Percentiles rank a stretch among this genome's conserved stretches.
phyloP scores from a whole-genome alignment of 306 rosid species.

The Begonia peltatifolia region DNA sequence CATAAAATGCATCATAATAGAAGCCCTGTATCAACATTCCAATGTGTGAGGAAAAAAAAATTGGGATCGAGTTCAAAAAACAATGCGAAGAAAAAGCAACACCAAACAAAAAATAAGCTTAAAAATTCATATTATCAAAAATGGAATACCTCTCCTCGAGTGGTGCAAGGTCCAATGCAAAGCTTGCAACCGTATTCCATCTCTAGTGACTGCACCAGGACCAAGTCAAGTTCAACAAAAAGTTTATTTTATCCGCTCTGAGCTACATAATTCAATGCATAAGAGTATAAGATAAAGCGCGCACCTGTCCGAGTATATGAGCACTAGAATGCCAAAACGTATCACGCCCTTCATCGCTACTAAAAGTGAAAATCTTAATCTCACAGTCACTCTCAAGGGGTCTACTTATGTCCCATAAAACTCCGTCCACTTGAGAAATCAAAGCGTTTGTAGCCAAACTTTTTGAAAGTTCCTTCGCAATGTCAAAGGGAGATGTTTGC shows the following conservation, averaged over 20 bases:
- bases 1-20: conserved; percentile 85
- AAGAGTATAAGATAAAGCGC: not conserved
- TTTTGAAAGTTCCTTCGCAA: conserved; percentile 73
- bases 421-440: conserved; percentile 77
- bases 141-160: conserved; percentile 76
- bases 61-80: not conserved
- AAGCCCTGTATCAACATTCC: conserved; percentile 51
- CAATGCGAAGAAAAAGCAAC: too few relatives aligned
- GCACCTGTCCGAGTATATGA: conserved; percentile 91
- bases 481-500: conserved; percentile 59
- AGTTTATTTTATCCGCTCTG: not conserved
- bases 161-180: conserved; percentile 96
- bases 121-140: not conserved
- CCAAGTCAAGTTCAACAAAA: conserved; percentile 1
- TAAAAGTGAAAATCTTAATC: conserved; percentile 58
- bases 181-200: conserved; percentile 81
- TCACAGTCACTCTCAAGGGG: conserved; percentile 64
- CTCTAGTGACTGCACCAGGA: conserved; percentile 55
- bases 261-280: conserved; percentile 1
- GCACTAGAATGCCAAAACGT: conserved; percentile 99
- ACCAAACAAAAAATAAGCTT: not conserved
- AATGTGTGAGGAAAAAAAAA: not conserved
- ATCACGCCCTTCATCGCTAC: conserved; percentile 73
- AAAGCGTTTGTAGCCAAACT: conserved; percentile 59
- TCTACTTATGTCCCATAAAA: conserved; percentile 76